Base-by-base conservation (phyloP, 1,284 basidiomycete genomes). In the Inonotus hispidus region DNA sequence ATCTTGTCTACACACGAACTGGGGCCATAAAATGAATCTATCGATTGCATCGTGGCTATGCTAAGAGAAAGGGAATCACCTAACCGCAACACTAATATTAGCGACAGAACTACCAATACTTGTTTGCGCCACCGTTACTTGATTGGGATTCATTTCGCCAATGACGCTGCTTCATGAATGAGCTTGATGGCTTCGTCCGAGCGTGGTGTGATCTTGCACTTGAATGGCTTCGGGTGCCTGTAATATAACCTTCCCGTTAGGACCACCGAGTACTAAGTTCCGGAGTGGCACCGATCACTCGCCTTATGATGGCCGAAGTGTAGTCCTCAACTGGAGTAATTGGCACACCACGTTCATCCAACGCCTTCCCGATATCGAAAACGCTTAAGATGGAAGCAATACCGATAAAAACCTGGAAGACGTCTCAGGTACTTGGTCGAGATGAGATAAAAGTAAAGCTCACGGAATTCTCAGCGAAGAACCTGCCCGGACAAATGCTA, bases 401-500 rank as follows among this genome's bases (percentile, higher is more conserved):
- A 7, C 38, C 49, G 13, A 62, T 52, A 38, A 62, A 62, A 23
- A 62, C 19, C 60, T 62, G 41, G 52, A 52, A 19, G 23, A 21
- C 25, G 16, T n/a, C 19, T 43, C 10, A 8, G 25, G 21, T 46
- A 35, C 32, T 16, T 29, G 11, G 11, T 19, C n/a, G 0, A 47
- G 29, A 41, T 21, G 25, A 38, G 5, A 19, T 14, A 21, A 46
- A 16, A 7, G 19, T 8, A 8, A 14, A 5, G 29, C 55, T 3
- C 46, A 62, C 60, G 10, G 56, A 53, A 29, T 62, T 57, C 6
- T 43, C 45, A 8, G 47, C 60, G 13, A 57, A 43, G 27, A 8
- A 21, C 38, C 55, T 23, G 10, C 60, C 60, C 3, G 60, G 39
- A 53, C 60, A 62, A 7, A 62, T 46, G 5, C 60, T 62, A 57